Percentiles rank a stretch among this genome's conserved stretches.
Conservation (phyloP, 2,329 filamentous ascomycete genomes). For the Dryadomyces quercus-mongolicae region DNA sequence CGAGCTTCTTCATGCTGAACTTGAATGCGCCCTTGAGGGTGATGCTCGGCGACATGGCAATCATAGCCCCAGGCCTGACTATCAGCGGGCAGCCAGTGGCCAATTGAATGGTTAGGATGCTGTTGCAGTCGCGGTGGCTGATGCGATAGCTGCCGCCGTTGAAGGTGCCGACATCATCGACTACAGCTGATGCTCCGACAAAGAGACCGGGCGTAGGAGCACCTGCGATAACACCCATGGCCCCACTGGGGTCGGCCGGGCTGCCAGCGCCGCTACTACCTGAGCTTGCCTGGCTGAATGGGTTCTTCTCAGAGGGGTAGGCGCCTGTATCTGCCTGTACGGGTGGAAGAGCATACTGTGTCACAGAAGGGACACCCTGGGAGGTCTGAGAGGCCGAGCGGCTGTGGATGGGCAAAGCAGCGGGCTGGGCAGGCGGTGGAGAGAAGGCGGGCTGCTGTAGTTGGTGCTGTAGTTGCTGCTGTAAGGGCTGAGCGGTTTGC, state of each 20-base stretch:
- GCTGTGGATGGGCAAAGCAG: conserved; percentile 24
- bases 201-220: conserved; percentile 44
- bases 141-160: conserved; percentile 92
- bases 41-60: conserved; percentile 85
- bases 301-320: conserved; percentile 21
- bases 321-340: conserved; percentile 8
- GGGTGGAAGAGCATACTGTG: conserved; percentile 19
- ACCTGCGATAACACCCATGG: conserved; percentile 15
- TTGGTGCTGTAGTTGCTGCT: conserved; percentile 8
- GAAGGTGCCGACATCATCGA: conserved; percentile 90
- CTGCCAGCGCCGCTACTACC: not conserved
- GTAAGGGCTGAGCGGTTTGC: conserved; percentile 7
- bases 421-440: conserved; percentile 15
- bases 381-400: conserved; percentile 19
- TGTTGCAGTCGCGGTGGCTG: conserved; percentile 84
- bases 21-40: conserved; percentile 73
- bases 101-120: conserved; percentile 76
- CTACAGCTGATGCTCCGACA: conserved; percentile 45
- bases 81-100: conserved; percentile 77
- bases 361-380: conserved; percentile 10
- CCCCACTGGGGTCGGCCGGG: not conserved
- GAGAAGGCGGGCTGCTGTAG: conserved; percentile 17
- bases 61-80: conserved; percentile 79
- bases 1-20: conserved; percentile 84
- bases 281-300: not conserved